Percentiles rank a stretch among this genome's conserved stretches.
These are phyloP conservation scores for Naganishia vishniacii DNA, from an alignment of 768 basidiomycete species.

Conservation along the genomic window DNA sequence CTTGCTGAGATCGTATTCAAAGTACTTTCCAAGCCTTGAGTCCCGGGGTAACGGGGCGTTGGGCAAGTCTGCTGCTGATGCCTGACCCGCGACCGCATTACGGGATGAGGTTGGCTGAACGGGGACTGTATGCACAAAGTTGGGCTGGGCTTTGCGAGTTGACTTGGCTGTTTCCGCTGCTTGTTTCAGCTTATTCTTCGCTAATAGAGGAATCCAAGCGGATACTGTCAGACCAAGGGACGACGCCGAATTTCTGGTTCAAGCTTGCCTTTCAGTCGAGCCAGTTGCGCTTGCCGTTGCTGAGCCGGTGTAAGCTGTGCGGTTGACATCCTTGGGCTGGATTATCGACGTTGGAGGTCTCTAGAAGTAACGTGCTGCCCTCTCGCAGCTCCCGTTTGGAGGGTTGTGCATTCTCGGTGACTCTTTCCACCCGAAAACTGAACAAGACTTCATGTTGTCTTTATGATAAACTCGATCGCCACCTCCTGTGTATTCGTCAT, in stretches of 20 bases:
- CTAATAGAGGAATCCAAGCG: not conserved
- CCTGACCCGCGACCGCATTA: constrained; percentile 22
- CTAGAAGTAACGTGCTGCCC: too few relatives aligned
- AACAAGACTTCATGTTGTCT: too few relatives aligned
- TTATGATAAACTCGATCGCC: not conserved
- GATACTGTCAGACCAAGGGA: not conserved
- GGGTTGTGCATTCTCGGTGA: too few relatives aligned
- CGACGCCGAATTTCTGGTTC: not conserved
- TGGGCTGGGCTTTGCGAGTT: not conserved
- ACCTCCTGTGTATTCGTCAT: not conserved
- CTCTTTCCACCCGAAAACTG: not conserved
- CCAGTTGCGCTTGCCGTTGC: constrained; percentile 27
- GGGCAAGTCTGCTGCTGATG: constrained; percentile 6
- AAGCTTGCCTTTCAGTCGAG: constrained; percentile 22
- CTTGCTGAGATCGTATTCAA: constrained; percentile 94
- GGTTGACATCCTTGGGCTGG: not conserved
- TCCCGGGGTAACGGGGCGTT: constrained; percentile 40
- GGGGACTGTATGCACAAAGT: constrained; percentile 10
- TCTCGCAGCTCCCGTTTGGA: too few relatives aligned
- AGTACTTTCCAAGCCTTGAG: constrained; percentile 66
- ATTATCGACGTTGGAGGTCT: too few relatives aligned
- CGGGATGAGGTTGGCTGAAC: constrained; percentile 21
- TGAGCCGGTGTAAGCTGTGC: constrained; percentile 36
- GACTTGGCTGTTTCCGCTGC: constrained; percentile 32
- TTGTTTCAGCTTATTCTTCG: constrained; percentile 33